Base-by-base conservation (phyloP, 1,139 yeast species). In the Pichia terricola region DNA sequence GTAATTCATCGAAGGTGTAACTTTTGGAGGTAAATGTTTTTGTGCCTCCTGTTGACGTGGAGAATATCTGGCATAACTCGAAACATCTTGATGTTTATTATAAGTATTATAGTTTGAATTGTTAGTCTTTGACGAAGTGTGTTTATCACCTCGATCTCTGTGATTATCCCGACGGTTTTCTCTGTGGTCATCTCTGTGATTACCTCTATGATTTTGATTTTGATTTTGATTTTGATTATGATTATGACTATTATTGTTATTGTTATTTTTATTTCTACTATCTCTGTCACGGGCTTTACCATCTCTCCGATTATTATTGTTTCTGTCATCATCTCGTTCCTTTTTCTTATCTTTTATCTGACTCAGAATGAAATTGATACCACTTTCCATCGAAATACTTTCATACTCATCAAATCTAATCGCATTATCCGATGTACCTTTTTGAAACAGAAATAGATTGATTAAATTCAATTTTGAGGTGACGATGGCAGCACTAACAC, bases 361-460 rank as follows among this genome's bases (percentile, higher is more conserved):
- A 10, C 38, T 40, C 16, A 35, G 26, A 16, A 47, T 43, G 22
- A 43, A 45, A 37, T 47, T 45, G 8, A 80, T 72, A 0, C 89
- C 91, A 34, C 76, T 80, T 37, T 76, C 76, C 4, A 79, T 68
- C 6, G 80, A 79, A 26, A 86, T 70, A 45, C 75, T 75, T 4
- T 83, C 73, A 57, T 87, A 88, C 57, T 88, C 95, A 56, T 86
- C 95, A 60, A 83, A 88, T 53, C 80, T 78, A 32, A 88, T 77
- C n/a, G 53, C 52, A 33, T 37, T 42, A 30, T 87, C 88, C 52
- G 77, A 81, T 0, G 77, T 65, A 1, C 81, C 72, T 34, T 70
- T 72, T 57, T 84, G 85, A 59, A 83, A 88, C 1, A 84, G 74
- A 58, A 83, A 94, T 25, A 85, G 66, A 56, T 84, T 87, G 22